These are phyloP conservation scores for Candida takata DNA, from an alignment of 805 yeast genomes.

Conservation along the genomic window DNA sequence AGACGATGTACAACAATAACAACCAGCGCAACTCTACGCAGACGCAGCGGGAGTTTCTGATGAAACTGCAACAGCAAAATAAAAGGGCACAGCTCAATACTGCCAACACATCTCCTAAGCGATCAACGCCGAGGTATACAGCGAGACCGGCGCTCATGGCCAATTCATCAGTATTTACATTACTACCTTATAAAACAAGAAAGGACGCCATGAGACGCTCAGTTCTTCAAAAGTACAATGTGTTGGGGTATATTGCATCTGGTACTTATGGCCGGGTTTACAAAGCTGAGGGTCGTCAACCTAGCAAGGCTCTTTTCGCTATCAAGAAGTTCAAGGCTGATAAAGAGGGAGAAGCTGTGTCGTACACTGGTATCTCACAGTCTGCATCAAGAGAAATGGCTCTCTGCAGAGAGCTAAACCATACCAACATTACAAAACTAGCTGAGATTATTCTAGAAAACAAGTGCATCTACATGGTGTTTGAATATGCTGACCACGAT, in stretches of 20 bases:
- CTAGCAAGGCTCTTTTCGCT: constrained; percentile 39
- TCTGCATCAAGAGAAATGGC: constrained; percentile 96
- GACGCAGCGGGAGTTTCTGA: constrained; percentile 21
- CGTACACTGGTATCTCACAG: constrained; percentile 93
- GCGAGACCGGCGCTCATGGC: constrained; percentile 44
- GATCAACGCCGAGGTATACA: constrained; percentile 7
- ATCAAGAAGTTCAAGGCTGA: constrained; percentile 95
- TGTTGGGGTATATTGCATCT: constrained; percentile 94
- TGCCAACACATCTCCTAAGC: constrained; percentile 3
- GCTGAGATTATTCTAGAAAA: constrained; percentile 82
- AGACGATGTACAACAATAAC: not conserved
- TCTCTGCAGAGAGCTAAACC: constrained; percentile 77
- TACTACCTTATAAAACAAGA: constrained; percentile 53
- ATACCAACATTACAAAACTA: constrained; percentile 72
- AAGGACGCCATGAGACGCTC: constrained; percentile 61
- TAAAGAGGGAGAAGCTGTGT: constrained; percentile 79
- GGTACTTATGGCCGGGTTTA: constrained; percentile 96
- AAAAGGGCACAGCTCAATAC: constrained; percentile 4
- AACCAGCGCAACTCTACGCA: constrained; percentile 10
- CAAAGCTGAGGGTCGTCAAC: constrained; percentile 60
- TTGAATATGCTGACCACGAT: constrained; percentile 96
- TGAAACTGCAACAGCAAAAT: constrained; percentile 15
- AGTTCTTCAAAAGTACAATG: constrained; percentile 79
- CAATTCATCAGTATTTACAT: constrained; percentile 44
- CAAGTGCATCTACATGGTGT: constrained; percentile 88